A percentile compares a stretch with the other conserved stretches of the same genome.
Evolutionary conservation across 179 eudicot genomes (phyloP).

Genomic region (Silene coronaria): DNA sequence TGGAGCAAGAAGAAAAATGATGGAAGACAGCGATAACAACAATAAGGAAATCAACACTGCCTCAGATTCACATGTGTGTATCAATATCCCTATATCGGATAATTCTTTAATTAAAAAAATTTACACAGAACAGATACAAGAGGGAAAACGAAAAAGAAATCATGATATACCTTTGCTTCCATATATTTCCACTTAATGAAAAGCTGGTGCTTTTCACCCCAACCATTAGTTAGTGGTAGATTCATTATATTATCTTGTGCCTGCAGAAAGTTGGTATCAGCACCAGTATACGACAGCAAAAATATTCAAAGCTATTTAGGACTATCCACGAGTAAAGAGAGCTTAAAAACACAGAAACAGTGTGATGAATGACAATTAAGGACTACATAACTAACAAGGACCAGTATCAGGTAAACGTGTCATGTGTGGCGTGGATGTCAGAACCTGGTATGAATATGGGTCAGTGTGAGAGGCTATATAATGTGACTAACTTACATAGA

Average conservation of each 20-base stretch:
- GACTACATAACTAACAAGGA: background rate
- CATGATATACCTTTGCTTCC: conserved; percentile 77
- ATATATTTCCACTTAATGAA: conserved; percentile 81
- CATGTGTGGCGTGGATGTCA: background rate
- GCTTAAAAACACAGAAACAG: background rate
- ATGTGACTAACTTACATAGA: background rate
- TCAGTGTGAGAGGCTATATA: background rate
- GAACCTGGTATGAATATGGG: background rate
- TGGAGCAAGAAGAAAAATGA: no score
- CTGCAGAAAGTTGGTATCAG: conserved; percentile 37
- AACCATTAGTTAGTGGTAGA: conserved; percentile 84
- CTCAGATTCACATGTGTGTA: background rate
- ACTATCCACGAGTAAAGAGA: background rate
- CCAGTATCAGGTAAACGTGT: background rate
- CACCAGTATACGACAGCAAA: conserved; percentile 9
- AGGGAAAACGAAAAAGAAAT: conserved; percentile 9
- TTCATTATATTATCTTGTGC: conserved; percentile 96
- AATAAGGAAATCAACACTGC: background rate
- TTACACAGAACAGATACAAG: background rate
- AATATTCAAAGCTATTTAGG: background rate
- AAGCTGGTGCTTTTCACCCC: conserved; percentile 92
- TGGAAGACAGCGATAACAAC: no score
- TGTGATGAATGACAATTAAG: background rate
- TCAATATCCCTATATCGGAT: background rate
- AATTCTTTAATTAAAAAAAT: background rate